Conservation (phyloP, 1,139 yeast genomes). For the Pichiaceae sp. region DNA sequence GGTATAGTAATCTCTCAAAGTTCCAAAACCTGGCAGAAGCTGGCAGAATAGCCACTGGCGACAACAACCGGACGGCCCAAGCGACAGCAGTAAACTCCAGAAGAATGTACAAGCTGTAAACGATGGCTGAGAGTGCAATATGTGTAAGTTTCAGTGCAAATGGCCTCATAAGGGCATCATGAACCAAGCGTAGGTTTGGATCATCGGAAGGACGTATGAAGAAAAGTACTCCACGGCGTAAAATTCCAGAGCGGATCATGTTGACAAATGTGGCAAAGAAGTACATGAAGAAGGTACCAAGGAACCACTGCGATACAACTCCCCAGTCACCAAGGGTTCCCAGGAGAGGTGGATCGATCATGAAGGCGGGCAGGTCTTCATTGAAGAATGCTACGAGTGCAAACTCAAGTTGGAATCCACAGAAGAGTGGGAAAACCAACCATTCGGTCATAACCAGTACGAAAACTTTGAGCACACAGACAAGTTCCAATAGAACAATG, state of each 20-base stretch:
- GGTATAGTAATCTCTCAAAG: slow-evolving; percentile 7
- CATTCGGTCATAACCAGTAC: slow-evolving; percentile 71
- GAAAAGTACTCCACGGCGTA: slow-evolving; percentile 83
- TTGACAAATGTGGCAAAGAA: slow-evolving; percentile 81
- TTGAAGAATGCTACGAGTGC: slow-evolving; percentile 51
- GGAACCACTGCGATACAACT: slow-evolving; percentile 43
- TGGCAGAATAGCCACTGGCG: slow-evolving; percentile 21
- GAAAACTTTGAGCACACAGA: slow-evolving; percentile 65
- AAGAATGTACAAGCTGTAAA: slow-evolving; percentile 66
- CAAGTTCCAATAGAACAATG: slow-evolving; percentile 44
- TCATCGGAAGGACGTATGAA: slow-evolving; percentile 94
- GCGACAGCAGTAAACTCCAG: slow-evolving; percentile 68
- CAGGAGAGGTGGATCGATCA: slow-evolving; percentile 7
- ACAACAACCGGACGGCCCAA: slow-evolving; percentile 31
- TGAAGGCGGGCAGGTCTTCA: slow-evolving; percentile 7
- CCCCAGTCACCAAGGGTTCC: slow-evolving; percentile 2
- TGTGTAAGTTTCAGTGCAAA: slow-evolving; percentile 64
- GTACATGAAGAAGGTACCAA: slow-evolving; percentile 84
- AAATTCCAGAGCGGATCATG: slow-evolving; percentile 62
- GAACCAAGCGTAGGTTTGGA: slow-evolving; percentile 81
- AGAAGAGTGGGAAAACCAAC: slow-evolving; percentile 73
- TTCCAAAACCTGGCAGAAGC: slow-evolving; percentile 6
- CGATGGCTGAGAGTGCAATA: slow-evolving; percentile 65
- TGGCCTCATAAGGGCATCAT: slow-evolving; percentile 79
- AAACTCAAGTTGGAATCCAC: slow-evolving; percentile 73